Conservation (phyloP, 768 basidiomycete species). For the Lyophyllum shimeji region DNA sequence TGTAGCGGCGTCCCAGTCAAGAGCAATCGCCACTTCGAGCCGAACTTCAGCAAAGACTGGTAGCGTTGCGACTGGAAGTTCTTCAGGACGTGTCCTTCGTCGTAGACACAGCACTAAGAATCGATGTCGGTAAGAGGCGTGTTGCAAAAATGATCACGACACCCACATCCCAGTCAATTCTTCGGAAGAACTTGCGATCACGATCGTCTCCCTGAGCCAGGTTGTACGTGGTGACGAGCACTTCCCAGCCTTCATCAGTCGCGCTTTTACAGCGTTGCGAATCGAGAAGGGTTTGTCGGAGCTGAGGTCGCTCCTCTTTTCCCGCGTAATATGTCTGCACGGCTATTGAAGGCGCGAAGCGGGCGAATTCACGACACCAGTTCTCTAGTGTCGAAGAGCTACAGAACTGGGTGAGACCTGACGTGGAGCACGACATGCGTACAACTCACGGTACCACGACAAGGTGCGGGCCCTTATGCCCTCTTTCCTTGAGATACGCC, state of each 20-base stretch:
- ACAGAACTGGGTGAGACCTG: constrained; percentile 10
- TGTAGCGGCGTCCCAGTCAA: constrained; percentile 96
- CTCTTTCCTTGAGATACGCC: constrained; percentile 80
- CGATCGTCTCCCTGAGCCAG: constrained; percentile 86
- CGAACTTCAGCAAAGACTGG: constrained; percentile 80
- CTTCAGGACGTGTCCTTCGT: constrained; percentile 97
- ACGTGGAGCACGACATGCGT: background rate
- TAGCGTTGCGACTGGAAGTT: constrained; percentile 98
- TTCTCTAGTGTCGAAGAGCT: constrained; percentile 97
- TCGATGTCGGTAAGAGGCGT: background rate
- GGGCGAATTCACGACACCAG: constrained; percentile 95
- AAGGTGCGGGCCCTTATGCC: constrained; percentile 82
- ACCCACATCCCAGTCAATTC: constrained; percentile 90
- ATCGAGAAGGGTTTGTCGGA: constrained; percentile 72
- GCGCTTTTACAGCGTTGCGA: constrained; percentile 48
- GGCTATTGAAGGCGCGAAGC: constrained; percentile 83
- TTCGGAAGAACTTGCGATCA: constrained; percentile 92
- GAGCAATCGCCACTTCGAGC: constrained; percentile 86
- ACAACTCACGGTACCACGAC: constrained; percentile 88
- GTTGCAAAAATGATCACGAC: background rate
- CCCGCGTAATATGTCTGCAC: constrained; percentile 93
- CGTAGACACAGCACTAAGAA: constrained; percentile 84
- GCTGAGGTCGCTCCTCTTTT: constrained; percentile 77
- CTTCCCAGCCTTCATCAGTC: constrained; percentile 76
- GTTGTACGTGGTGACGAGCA: constrained; percentile 95